These are phyloP conservation scores for Aspergillus fumigatiaffinis DNA, from an alignment of 2,329 filamentous ascomycete genomes.

Conservation along the genomic window DNA sequence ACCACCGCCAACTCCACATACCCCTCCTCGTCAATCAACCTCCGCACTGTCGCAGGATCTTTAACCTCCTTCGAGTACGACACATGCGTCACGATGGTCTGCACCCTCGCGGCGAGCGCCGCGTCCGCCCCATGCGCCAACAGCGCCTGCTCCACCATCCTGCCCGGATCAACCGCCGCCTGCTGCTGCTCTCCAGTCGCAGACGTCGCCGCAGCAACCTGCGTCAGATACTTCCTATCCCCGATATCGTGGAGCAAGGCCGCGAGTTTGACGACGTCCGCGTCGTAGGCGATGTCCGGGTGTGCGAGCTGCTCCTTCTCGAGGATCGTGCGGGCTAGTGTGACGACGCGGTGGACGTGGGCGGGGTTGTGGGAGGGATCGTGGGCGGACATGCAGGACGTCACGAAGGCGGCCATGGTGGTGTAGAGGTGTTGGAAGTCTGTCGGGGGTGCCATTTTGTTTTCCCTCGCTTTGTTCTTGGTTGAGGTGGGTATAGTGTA, in stretches of 20 bases:
- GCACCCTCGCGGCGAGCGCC: conserved; percentile 61
- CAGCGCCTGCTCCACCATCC: conserved; percentile 27
- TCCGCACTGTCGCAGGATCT: conserved; percentile 58
- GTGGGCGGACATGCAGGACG: conserved; percentile 67
- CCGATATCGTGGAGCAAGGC: conserved; percentile 85
- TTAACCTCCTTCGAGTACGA: conserved; percentile 69
- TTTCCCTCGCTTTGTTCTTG: conserved; percentile 14
- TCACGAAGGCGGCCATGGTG: conserved; percentile 59
- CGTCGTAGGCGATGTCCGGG: conserved; percentile 43
- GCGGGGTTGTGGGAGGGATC: conserved; percentile 86
- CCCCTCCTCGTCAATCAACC: conserved; percentile 51
- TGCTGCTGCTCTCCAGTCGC: conserved; percentile 22
- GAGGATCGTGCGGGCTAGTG: conserved; percentile 66
- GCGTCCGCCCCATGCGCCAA: conserved; percentile 48
- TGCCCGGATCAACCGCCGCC: conserved; percentile 7
- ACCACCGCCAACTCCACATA: conserved; percentile 78
- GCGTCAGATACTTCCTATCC: conserved; percentile 71
- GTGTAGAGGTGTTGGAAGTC: conserved; percentile 48
- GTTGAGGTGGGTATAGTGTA: not conserved
- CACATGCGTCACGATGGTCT: conserved; percentile 70
- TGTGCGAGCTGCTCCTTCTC: conserved; percentile 40
- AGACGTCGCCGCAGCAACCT: conserved; percentile 20
- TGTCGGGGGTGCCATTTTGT: not conserved
- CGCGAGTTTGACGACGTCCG: conserved; percentile 59
- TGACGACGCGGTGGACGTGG: conserved; percentile 75